These are phyloP conservation scores for Fraxinus americana DNA, from an alignment of 257 asterid genomes.

Conservation along the genomic window DNA sequence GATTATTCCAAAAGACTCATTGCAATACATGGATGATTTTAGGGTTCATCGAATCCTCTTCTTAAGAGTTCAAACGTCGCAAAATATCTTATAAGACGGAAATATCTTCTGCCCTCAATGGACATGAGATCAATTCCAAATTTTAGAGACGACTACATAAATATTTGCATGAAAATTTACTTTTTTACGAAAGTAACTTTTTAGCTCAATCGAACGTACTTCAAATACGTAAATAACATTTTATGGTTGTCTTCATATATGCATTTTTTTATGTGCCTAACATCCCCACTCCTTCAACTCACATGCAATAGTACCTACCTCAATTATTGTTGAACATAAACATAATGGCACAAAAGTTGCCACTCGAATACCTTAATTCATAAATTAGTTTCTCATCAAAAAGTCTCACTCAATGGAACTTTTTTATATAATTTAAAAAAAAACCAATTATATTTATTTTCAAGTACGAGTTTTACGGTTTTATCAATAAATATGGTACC, in stretches of 20 bases:
- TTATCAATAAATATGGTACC: too few relatives aligned
- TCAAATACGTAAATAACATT: background rate
- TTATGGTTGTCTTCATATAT: slow-evolving; percentile 21
- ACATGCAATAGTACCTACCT: slow-evolving; percentile 33
- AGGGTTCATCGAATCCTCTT: background rate
- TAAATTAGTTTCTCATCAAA: background rate
- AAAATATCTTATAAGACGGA: too few relatives aligned
- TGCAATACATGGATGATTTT: background rate
- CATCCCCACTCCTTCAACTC: slow-evolving; percentile 22
- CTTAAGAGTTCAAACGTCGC: too few relatives aligned
- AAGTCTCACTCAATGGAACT: background rate
- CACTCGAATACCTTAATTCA: background rate
- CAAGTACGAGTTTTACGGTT: too few relatives aligned
- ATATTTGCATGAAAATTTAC: too few relatives aligned
- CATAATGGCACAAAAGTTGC: background rate
- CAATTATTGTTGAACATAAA: slow-evolving; percentile 19
- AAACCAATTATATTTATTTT: too few relatives aligned
- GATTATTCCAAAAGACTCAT: background rate
- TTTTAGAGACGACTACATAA: too few relatives aligned
- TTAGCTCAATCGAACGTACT: background rate
- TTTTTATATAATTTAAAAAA: too few relatives aligned
- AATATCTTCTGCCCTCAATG: too few relatives aligned
- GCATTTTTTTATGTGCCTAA: background rate
- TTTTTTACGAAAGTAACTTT: background rate
- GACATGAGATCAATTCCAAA: too few relatives aligned